A percentile compares a stretch with the other conserved stretches of the same genome.
Evolutionary conservation across 148 eudicot genomes (phyloP).

Genomic region (Talinum fruticosum): DNA sequence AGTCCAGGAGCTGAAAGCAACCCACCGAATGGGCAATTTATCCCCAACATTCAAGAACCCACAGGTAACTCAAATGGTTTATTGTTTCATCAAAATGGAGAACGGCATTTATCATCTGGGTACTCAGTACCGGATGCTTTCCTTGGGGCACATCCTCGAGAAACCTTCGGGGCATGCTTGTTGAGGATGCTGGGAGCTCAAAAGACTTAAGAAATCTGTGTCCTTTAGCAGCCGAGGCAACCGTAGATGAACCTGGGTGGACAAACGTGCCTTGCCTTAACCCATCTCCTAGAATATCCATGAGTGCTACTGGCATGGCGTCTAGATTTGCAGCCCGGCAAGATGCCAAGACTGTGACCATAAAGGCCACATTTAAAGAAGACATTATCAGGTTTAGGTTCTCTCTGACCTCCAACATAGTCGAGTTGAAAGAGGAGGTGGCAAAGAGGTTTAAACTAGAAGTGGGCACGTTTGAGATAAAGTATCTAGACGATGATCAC

Average conservation of each 20-base stretch:
- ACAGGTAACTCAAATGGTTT: conserved; percentile 25
- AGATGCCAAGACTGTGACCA: conserved; percentile 57
- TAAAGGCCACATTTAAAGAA: conserved; percentile 77
- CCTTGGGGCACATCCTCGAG: conserved; percentile 32
- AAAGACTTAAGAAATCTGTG: conserved; percentile 62
- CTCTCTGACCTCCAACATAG: conserved; percentile 45
- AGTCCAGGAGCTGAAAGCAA: conserved; percentile 50
- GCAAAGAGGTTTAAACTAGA: conserved; percentile 73
- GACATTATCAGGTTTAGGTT: conserved; percentile 77
- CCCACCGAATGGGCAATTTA: conserved; percentile 34
- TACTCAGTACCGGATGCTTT: conserved; percentile 41
- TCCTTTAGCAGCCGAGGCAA: conserved; percentile 29
- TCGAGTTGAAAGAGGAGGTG: conserved; percentile 61
- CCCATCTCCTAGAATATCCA: conserved; percentile 28
- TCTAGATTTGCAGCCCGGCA: conserved; percentile 39
- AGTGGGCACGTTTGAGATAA: conserved; percentile 71
- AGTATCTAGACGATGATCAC: conserved; percentile 82
- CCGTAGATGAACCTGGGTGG: conserved; percentile 47
- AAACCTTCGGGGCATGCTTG: conserved; percentile 42
- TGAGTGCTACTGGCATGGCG: conserved; percentile 25
- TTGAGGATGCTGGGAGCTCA: conserved; percentile 71
- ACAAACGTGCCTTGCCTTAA: conserved; percentile 28
- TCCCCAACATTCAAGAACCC: conserved; percentile 36
- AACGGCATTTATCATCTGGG: conserved; percentile 31
- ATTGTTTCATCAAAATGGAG: conserved; percentile 34